Evolutionary conservation across 305 asterid genomes (phyloP).

Genomic region (Solanum hybrid): DNA sequence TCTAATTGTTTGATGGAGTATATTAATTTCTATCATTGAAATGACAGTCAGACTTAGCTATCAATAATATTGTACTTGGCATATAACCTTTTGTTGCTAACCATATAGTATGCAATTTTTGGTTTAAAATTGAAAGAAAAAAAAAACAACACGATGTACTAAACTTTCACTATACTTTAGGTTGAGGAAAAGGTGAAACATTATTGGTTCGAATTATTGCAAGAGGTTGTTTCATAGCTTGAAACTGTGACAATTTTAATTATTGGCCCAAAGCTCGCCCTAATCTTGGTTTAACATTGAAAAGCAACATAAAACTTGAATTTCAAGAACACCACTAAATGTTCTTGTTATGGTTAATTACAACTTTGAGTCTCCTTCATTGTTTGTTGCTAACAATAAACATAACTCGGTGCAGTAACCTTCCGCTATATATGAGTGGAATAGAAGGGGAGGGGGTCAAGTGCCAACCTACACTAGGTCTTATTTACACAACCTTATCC

Average conservation of each 20-base stretch:
- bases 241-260: neutral
- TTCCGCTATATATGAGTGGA: neutral
- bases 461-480: neutral
- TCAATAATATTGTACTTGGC: neutral
- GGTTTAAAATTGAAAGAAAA: neutral
- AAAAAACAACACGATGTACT: neutral
- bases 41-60: neutral
- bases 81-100: neutral
- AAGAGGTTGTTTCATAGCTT: neutral
- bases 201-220: neutral
- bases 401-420: neutral
- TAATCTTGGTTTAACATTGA: neutral
- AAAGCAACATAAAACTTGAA: neutral
- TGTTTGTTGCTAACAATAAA: neutral
- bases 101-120: neutral
- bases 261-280: neutral
- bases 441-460: neutral
- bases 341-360: neutral
- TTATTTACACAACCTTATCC: neutral
- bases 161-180: neutral
- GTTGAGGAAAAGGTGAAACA: neutral
- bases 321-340: neutral
- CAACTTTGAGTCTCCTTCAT: neutral
- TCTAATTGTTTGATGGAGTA: neutral
- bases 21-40: neutral